Percentiles rank a stretch among this genome's conserved stretches.
These are phyloP conservation scores for Sistotremastrum suecicum DNA, from an alignment of 768 basidiomycete species.

Conservation along the genomic window DNA sequence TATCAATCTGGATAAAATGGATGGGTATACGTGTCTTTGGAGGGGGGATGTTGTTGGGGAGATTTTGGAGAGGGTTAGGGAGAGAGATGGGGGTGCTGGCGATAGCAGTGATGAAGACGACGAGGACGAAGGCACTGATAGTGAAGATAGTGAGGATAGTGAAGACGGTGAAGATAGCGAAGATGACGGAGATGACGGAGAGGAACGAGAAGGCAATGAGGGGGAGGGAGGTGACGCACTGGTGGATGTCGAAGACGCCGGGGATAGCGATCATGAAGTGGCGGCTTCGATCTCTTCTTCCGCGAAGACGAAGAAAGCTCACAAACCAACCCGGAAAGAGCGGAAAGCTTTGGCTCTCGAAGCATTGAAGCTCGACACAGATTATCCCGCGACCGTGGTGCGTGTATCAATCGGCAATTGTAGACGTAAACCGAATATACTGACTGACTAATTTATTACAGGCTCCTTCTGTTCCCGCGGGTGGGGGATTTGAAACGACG, in stretches of 20 bases:
- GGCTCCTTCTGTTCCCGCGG: slow-evolving; percentile 26
- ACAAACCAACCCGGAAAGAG: slow-evolving; percentile 7
- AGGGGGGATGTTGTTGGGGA: slow-evolving; percentile 47
- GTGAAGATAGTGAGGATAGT: slow-evolving; percentile 35
- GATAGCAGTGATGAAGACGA: slow-evolving; percentile 46
- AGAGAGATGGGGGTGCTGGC: slow-evolving; percentile 44
- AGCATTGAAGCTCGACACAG: slow-evolving; percentile 19
- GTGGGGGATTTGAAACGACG: slow-evolving; percentile 42
- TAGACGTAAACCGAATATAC: too few relatives aligned
- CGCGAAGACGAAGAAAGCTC: slow-evolving; percentile 11
- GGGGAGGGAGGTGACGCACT: slow-evolving; percentile 11
- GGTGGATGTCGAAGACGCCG: slow-evolving; percentile 12
- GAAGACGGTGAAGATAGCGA: slow-evolving; percentile 14
- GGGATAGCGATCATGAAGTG: slow-evolving; percentile 7
- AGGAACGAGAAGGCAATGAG: slow-evolving; percentile 17
- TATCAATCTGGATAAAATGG: slow-evolving; percentile 74
- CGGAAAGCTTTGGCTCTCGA: slow-evolving; percentile 14
- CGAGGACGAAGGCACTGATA: slow-evolving; percentile 30
- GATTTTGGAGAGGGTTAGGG: slow-evolving; percentile 48
- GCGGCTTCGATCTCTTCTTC: slow-evolving; percentile 1
- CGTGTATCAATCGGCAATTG: too few relatives aligned
- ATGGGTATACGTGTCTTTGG: slow-evolving; percentile 61
- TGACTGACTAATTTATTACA: neutral
- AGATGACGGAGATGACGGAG: slow-evolving; percentile 11
- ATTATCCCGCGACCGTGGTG: neutral